Conservation (phyloP, 352 stramenopile species). For the Phytophthora tentaculata region DNA sequence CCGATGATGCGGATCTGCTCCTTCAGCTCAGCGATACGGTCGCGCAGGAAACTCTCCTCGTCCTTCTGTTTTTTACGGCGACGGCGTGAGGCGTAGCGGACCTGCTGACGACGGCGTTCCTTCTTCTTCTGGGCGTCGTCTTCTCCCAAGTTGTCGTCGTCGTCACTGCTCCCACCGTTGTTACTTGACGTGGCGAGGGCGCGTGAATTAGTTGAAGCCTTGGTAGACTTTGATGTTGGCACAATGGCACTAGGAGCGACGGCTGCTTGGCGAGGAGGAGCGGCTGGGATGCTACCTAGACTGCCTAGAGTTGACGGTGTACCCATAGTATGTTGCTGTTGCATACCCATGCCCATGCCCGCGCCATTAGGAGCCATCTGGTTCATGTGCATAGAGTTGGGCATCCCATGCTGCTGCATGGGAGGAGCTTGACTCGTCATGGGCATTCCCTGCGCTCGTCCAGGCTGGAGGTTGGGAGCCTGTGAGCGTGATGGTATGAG, state of each 20-base stretch:
- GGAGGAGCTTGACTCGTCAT: slow-evolving; percentile 37
- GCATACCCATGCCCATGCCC: slow-evolving; percentile 33
- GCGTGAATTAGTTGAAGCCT: slow-evolving; percentile 44
- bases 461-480: slow-evolving; percentile 29
- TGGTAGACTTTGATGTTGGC: slow-evolving; percentile 31
- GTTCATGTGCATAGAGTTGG: slow-evolving; percentile 42
- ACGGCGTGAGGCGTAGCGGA: slow-evolving; percentile 78
- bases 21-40: slow-evolving; percentile 85
- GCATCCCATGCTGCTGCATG: slow-evolving; percentile 40
- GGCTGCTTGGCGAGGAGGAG: slow-evolving; percentile 17
- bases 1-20: slow-evolving; percentile 88
- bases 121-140: slow-evolving; percentile 81
- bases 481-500: slow-evolving; percentile 53
- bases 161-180: slow-evolving; percentile 61
- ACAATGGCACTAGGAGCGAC: slow-evolving; percentile 48
- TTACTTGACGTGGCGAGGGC: slow-evolving; percentile 54
- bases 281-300: too few relatives aligned
- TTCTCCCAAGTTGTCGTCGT: slow-evolving; percentile 54
- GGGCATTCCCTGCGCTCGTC: slow-evolving; percentile 34
- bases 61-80: slow-evolving; percentile 88
- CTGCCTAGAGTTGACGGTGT: not conserved
- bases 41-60: slow-evolving; percentile 79
- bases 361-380: slow-evolving; percentile 31
- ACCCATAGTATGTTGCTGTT: slow-evolving; percentile 26
- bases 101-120: slow-evolving; percentile 77